Conservation (phyloP, 495 filamentous ascomycete genomes). For the Annulohypoxylon maeteangense region DNA sequence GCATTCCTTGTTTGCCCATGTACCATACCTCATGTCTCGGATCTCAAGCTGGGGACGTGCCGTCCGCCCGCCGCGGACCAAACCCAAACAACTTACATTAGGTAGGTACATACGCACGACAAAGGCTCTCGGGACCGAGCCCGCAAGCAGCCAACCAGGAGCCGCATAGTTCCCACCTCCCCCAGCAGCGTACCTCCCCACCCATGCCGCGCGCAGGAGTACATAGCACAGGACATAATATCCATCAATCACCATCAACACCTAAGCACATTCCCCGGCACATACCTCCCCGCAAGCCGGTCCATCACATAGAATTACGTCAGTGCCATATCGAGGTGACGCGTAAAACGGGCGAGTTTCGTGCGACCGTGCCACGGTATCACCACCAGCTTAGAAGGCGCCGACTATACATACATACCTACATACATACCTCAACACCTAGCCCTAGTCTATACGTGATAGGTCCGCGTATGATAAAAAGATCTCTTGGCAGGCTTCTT, state of each 20-base stretch:
- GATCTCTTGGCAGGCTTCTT: not conserved
- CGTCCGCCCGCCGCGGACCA: not conserved
- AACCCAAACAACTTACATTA: not conserved
- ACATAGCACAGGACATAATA: not conserved
- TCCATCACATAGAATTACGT: not conserved
- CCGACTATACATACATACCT: no score
- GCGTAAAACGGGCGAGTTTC: constrained; percentile 5
- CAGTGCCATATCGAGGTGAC: not conserved
- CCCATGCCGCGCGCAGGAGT: no score
- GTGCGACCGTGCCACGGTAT: not conserved
- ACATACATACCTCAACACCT: not conserved
- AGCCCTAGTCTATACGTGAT: not conserved
- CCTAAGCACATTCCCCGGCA: no score
- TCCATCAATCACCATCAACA: no score
- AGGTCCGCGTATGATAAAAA: not conserved
- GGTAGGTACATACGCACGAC: not conserved
- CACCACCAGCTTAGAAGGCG: not conserved
- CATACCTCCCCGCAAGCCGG: not conserved
- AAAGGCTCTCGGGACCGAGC: constrained; percentile 4
- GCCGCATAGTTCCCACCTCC: not conserved
- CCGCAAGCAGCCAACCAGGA: constrained; percentile 9
- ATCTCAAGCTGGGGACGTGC: constrained; percentile 6
- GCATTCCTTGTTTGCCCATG: not conserved
- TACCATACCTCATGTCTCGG: constrained; percentile 16
- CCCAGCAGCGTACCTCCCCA: no score